phyloP scores from a whole-genome alignment of 192 early-diverging fungal species.

The Dissophora ornata region DNA sequence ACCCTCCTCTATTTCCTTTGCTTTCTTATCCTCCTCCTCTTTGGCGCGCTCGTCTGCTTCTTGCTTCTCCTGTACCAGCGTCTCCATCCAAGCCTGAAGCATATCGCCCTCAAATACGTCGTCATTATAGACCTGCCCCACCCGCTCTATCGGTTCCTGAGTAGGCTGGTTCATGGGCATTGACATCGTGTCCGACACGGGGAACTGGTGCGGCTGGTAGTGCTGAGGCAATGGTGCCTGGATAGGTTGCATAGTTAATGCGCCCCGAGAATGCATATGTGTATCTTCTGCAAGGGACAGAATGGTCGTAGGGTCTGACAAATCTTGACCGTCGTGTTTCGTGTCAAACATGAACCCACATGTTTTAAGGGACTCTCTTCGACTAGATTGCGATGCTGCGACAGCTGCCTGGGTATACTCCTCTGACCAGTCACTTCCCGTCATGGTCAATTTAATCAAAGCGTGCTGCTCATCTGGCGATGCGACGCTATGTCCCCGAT shows the following conservation, averaged over 20 bases:
- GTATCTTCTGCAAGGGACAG: slow-evolving; percentile 3
- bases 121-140: slow-evolving; percentile 26
- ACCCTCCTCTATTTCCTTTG: not conserved
- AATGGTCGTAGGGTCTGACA: not conserved
- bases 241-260: too few species aligned
- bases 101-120: slow-evolving; percentile 52
- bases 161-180: not conserved
- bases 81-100: slow-evolving; percentile 51
- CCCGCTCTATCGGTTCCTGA: not conserved
- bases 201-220: not conserved
- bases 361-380: not conserved
- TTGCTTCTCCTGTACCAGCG: slow-evolving; percentile 41
- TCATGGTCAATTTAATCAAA: not conserved
- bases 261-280: too few species aligned
- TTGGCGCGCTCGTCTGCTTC: slow-evolving; percentile 23
- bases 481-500: too few species aligned
- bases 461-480: too few species aligned
- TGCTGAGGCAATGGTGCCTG: not conserved
- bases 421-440: not conserved
- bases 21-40: not conserved
- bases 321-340: slow-evolving; percentile 1
- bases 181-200: too few species aligned
- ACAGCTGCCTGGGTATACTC: slow-evolving; percentile 3
- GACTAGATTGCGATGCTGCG: too few species aligned
- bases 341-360: slow-evolving; percentile 16